Evolutionary conservation across 768 basidiomycete genomes (phyloP), one percentile per base, ranked within the genome.

Genomic region (Fomitopsis pulvina): DNA sequence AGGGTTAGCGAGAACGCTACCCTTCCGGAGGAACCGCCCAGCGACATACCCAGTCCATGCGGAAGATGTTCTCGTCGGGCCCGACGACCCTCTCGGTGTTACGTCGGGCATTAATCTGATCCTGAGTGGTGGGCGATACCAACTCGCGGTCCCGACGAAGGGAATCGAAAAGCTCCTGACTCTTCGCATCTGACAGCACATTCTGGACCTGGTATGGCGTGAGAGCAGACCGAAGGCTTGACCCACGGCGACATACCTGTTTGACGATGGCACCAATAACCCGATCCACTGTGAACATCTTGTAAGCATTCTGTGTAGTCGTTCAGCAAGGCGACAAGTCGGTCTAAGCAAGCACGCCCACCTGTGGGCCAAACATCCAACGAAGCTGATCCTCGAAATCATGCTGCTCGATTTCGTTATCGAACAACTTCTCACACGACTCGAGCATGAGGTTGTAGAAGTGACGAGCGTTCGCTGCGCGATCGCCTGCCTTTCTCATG

Each of bases 281-380:
- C 66, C 96, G 93, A 69, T 99, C 95, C 22, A 96, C 73, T 0
- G 95, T 97, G 66, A 96, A 99, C 60, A 92, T 79, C 61, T 85
- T 86, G 66, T 91, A 97, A 0, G 83, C 83, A 24, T 88, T 73
- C 85, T 87, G 53, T 2, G 37, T 22, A 16, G 9, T 32, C 12
- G 21, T 11, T 14, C 8, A 21, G 16, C 14, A 45, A 25, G 18
- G 20, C 9, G 16, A 16, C 14, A 8, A n/a, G n/a, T n/a, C n/a
- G n/a, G n/a, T n/a, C n/a, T n/a, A n/a, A n/a, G n/a, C n/a, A n/a
- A n/a, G 11, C 41, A 48, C 20, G 53, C 63, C 25, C 29, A 86
- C 92, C 73, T 81, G 80, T 39, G 82, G 75, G n/a, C 90, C 88
- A 66, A 92, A 94, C 74, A 92, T 83, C 48, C 76, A 77, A 38